phyloP scores from a whole-genome alignment of 2,329 filamentous ascomycete genomes.

The Colletotrichum tanaceti region DNA sequence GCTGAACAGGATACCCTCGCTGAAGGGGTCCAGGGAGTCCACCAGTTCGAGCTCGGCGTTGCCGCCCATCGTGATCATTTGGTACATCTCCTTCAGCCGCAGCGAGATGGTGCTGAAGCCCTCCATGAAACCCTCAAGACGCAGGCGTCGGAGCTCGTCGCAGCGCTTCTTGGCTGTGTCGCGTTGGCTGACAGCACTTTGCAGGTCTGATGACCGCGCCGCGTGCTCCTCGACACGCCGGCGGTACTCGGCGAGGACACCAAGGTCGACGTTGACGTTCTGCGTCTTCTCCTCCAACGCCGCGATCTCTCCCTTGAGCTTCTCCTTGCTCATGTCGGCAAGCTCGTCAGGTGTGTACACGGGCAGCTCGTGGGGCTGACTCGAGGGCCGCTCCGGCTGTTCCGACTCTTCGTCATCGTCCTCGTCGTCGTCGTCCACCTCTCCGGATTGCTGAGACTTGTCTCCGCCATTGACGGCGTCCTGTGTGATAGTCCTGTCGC shows the following conservation, averaged over 20 bases:
- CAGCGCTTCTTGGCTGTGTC: constrained; percentile 92
- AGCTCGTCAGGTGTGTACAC: constrained; percentile 80
- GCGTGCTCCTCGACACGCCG: constrained; percentile 86
- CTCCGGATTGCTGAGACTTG: constrained; percentile 42
- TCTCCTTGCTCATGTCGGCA: constrained; percentile 72
- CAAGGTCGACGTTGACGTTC: constrained; percentile 87
- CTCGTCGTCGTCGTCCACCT: constrained; percentile 34
- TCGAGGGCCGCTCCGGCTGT: constrained; percentile 44
- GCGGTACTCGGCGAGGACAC: constrained; percentile 89
- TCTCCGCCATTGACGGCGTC: constrained; percentile 23
- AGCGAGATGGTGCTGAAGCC: constrained; percentile 95
- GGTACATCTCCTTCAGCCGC: constrained; percentile 98
- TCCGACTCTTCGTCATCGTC: constrained; percentile 31
- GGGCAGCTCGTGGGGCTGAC: constrained; percentile 72
- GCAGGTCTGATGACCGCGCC: constrained; percentile 84
- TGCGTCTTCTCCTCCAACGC: constrained; percentile 78
- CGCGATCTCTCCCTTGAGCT: constrained; percentile 71
- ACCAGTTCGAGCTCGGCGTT: constrained; percentile 98
- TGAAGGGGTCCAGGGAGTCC: constrained; percentile 95
- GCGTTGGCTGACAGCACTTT: constrained; percentile 78
- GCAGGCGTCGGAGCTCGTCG: constrained; percentile 89
- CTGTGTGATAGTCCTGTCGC: constrained; percentile 42
- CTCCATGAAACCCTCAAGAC: constrained; percentile 97
- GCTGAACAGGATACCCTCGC: constrained; percentile 94
- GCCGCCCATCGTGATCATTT: constrained; percentile 99